Evolutionary conservation across 2,329 filamentous ascomycete genomes (phyloP).

Genomic region (Fusarium sp.): DNA sequence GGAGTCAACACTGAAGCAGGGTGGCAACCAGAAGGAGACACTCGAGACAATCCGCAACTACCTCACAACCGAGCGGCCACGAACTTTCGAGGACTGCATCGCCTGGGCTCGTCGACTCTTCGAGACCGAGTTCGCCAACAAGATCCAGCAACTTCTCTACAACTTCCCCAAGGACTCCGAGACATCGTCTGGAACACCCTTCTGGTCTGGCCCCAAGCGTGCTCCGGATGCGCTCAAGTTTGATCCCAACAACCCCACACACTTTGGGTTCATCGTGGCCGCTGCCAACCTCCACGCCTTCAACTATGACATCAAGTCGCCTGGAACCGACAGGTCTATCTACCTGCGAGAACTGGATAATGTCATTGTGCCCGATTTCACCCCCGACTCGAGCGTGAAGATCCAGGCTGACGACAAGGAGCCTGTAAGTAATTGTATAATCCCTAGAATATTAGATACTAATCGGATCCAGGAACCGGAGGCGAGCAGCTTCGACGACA

Average conservation of each 20-base stretch:
- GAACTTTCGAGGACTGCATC: conserved; percentile 95
- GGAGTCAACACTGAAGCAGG: conserved; percentile 87
- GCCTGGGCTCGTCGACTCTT: conserved; percentile 95
- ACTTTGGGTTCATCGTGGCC: conserved; percentile 88
- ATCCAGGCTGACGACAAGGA: conserved; percentile 98
- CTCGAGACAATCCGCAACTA: conserved; percentile 91
- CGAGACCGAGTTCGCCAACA: conserved; percentile 96
- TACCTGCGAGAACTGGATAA: conserved; percentile 87
- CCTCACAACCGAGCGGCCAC: conserved; percentile 89
- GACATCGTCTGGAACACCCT: conserved; percentile 88
- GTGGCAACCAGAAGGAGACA: conserved; percentile 94
- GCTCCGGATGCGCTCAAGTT: conserved; percentile 94
- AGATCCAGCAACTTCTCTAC: conserved; percentile 93
- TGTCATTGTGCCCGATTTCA: conserved; percentile 96
- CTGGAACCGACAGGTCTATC: conserved; percentile 73
- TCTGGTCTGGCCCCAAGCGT: conserved; percentile 99
- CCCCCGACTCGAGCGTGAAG: conserved; percentile 89
- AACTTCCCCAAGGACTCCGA: conserved; percentile 97
- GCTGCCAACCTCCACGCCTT: conserved; percentile 95
- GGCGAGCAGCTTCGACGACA: conserved; percentile 76
- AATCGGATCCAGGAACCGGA: conserved; percentile 77
- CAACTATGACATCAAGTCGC: conserved; percentile 97
- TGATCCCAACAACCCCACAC: conserved; percentile 84
- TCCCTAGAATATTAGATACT: conserved; percentile 3
- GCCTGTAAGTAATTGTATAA: conserved; percentile 66